Conservation (phyloP, 139 green algal species). For the Eudorina sp. region DNA sequence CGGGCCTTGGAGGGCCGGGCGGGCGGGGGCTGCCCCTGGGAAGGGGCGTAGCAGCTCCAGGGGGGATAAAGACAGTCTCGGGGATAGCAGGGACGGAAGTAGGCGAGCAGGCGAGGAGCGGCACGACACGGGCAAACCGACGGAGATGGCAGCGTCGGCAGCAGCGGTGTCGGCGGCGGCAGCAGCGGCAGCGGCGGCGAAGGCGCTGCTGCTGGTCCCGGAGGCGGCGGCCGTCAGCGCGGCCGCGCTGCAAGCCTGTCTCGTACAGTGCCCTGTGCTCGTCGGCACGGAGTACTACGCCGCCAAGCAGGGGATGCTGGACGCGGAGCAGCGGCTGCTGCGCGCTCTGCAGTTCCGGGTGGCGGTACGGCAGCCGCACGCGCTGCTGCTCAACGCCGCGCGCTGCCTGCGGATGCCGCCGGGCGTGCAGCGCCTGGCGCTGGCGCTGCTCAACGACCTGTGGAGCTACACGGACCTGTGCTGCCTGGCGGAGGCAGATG, state of each 20-base stretch:
- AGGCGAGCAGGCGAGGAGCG: too few relatives aligned
- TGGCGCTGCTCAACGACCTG: slow-evolving; percentile 34
- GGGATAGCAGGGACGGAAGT: too few relatives aligned
- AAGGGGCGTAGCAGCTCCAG: too few relatives aligned
- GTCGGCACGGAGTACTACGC: slow-evolving; percentile 15
- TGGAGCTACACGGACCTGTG: slow-evolving; percentile 11
- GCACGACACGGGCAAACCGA: not conserved
- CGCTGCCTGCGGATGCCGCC: slow-evolving; percentile 14
- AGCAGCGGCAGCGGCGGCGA: not conserved
- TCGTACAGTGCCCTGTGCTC: not conserved
- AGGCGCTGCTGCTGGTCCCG: not conserved
- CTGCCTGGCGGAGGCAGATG: not conserved
- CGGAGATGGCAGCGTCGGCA: not conserved
- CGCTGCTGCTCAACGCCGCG: slow-evolving; percentile 29
- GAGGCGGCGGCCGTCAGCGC: not conserved
- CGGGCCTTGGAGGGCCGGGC: too few relatives aligned
- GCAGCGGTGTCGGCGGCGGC: not conserved
- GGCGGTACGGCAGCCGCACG: not conserved
- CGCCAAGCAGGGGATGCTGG: slow-evolving; percentile 15
- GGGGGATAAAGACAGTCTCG: too few relatives aligned
- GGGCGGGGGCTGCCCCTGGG: too few relatives aligned
- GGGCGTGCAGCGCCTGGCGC: slow-evolving; percentile 22
- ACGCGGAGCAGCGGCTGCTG: slow-evolving; percentile 32
- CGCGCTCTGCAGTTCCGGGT: slow-evolving; percentile 7
- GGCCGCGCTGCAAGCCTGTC: not conserved